Evolutionary conservation across 305 asterid genomes (phyloP).

Genomic region (Fraxinus albicans): DNA sequence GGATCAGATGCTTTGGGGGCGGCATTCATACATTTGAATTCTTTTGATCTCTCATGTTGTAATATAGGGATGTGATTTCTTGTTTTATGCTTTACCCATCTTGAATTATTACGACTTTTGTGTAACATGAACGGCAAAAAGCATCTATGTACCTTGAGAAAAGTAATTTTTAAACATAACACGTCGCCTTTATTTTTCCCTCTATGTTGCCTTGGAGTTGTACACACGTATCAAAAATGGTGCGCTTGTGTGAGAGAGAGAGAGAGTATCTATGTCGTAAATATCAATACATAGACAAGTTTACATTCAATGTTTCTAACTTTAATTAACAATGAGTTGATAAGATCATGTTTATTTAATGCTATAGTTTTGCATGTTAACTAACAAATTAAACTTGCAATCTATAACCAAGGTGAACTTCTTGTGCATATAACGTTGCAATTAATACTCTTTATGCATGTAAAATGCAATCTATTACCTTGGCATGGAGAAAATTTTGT

Average conservation of each 20-base stretch:
- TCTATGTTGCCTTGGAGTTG: not conserved
- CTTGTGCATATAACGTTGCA: not conserved
- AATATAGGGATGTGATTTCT: not conserved
- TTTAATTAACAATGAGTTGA: not conserved
- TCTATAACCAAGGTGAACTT: not conserved
- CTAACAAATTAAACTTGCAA: not conserved
- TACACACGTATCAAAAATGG: not conserved
- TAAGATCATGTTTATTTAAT: not conserved
- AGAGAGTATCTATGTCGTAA: not conserved
- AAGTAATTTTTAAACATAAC: not conserved
- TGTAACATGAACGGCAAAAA: not conserved
- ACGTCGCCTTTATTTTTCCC: not conserved
- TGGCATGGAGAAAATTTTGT: not conserved
- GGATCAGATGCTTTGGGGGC: not conserved
- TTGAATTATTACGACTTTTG: not conserved
- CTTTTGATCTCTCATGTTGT: not conserved
- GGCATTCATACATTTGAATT: conserved; percentile 4
- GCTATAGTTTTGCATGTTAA: not conserved
- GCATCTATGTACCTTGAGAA: not conserved
- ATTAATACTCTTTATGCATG: not conserved
- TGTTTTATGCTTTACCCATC: not conserved
- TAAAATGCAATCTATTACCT: not conserved
- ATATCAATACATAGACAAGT: not conserved
- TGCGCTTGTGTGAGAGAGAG: not conserved
- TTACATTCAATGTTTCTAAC: not conserved